Conservation (phyloP, 345 rosid species). For the Eucalyptus microcorys region DNA sequence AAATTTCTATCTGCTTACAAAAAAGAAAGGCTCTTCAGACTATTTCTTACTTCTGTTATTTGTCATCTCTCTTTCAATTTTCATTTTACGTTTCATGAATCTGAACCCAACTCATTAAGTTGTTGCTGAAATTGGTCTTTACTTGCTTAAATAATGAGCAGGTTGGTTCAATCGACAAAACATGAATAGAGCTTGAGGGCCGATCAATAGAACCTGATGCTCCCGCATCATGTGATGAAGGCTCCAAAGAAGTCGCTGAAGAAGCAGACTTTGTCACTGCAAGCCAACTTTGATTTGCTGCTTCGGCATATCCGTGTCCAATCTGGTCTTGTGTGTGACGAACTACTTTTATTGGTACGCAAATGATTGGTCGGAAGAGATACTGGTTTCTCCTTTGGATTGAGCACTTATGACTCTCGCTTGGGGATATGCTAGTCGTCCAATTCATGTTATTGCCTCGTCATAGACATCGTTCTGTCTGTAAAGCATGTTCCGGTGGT, state of each 20-base stretch:
- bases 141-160: too few species aligned
- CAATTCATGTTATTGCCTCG: constrained; percentile 49
- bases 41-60: too few species aligned
- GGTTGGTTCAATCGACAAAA: too few species aligned
- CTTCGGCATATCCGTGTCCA: constrained; percentile 36
- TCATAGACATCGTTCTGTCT: constrained; percentile 29
- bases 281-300: constrained; percentile 37
- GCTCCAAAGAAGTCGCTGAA: neutral
- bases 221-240: neutral
- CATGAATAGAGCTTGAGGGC: too few species aligned
- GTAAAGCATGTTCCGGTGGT: constrained; percentile 2
- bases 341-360: constrained; percentile 56
- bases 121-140: too few species aligned
- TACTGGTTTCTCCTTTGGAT: constrained; percentile 40
- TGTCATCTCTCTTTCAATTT: too few species aligned
- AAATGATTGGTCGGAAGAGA: constrained; percentile 39
- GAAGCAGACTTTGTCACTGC: neutral
- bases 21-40: too few species aligned
- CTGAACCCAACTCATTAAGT: too few species aligned
- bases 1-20: too few species aligned
- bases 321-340: constrained; percentile 24
- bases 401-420: constrained; percentile 35
- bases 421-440: constrained; percentile 46
- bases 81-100: too few species aligned
- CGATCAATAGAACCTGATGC: too few species aligned